phyloP scores from a whole-genome alignment of 2,329 filamentous ascomycete genomes.

The Talaromyces pinophilus region DNA sequence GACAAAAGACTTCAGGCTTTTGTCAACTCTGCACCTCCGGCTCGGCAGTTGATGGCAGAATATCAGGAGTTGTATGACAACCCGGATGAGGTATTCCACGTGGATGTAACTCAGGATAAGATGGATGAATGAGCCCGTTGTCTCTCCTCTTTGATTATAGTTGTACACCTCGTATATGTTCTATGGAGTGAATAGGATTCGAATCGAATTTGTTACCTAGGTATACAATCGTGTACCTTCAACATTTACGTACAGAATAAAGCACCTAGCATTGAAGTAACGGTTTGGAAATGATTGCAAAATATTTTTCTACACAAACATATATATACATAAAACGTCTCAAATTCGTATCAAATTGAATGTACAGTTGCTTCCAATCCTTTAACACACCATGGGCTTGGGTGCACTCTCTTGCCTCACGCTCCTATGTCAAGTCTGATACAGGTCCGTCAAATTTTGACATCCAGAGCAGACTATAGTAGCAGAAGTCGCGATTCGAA shows the following conservation, averaged over 20 bases:
- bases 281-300: neutral
- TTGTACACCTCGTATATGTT: neutral
- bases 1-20: constrained; percentile 16
- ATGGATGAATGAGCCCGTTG: neutral
- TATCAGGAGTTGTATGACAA: constrained; percentile 17
- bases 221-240: too few relatives aligned
- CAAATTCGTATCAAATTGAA: neutral
- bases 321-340: neutral
- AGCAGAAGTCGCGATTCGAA: too few relatives aligned
- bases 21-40: constrained; percentile 12
- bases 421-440: too few relatives aligned
- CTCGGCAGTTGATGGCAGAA: constrained; percentile 11
- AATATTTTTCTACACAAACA: neutral
- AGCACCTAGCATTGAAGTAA: neutral
- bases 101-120: constrained; percentile 5
- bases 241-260: too few relatives aligned
- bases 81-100: constrained; percentile 9
- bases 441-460: too few relatives aligned
- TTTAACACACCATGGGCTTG: neutral
- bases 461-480: too few relatives aligned
- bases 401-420: neutral
- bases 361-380: neutral
- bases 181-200: neutral
- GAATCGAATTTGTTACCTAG: neutral
- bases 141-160: too few relatives aligned